Conservation (phyloP, 2,329 filamentous ascomycete genomes). For the Nannizzia gypsea region DNA sequence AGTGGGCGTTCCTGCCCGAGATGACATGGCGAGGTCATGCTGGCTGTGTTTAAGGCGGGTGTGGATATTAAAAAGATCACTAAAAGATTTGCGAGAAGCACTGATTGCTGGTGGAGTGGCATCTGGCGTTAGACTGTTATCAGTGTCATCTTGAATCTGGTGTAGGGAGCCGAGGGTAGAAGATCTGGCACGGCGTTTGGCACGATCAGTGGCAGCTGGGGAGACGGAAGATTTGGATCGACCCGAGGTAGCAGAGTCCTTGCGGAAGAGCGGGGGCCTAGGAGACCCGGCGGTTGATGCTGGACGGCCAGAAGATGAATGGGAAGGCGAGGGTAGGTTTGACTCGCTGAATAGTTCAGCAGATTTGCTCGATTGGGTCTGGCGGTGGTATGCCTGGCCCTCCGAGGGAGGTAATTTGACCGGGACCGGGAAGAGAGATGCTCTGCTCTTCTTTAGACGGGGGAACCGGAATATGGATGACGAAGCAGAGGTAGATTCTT, state of each 20-base stretch:
- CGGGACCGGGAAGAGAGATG: constrained; percentile 76
- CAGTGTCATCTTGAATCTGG: constrained; percentile 57
- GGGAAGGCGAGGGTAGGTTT: constrained; percentile 37
- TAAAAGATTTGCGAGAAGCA: constrained; percentile 79
- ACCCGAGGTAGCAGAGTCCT: constrained; percentile 52
- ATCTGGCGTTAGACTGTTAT: background rate
- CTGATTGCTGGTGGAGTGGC: constrained; percentile 54
- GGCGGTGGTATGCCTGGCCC: constrained; percentile 15
- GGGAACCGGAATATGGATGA: constrained; percentile 72
- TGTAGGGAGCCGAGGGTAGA: constrained; percentile 80
- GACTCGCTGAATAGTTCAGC: constrained; percentile 23
- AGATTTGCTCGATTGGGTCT: constrained; percentile 11
- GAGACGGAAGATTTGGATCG: constrained; percentile 53
- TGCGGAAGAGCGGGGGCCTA: constrained; percentile 40
- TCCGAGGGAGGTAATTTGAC: constrained; percentile 51
- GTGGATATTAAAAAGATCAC: constrained; percentile 68
- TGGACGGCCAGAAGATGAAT: constrained; percentile 41
- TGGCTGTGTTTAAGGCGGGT: constrained; percentile 70
- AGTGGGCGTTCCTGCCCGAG: constrained; percentile 47
- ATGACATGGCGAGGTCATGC: constrained; percentile 41
- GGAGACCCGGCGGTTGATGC: constrained; percentile 37
- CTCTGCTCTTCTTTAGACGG: constrained; percentile 62
- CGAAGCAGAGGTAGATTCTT: constrained; percentile 51
- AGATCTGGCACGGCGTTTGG: constrained; percentile 59
- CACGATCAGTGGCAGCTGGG: constrained; percentile 42